Percentiles rank a stretch among this genome's conserved stretches.
Conservation (phyloP, 805 yeast species). For the Teunomyces cretensis region DNA sequence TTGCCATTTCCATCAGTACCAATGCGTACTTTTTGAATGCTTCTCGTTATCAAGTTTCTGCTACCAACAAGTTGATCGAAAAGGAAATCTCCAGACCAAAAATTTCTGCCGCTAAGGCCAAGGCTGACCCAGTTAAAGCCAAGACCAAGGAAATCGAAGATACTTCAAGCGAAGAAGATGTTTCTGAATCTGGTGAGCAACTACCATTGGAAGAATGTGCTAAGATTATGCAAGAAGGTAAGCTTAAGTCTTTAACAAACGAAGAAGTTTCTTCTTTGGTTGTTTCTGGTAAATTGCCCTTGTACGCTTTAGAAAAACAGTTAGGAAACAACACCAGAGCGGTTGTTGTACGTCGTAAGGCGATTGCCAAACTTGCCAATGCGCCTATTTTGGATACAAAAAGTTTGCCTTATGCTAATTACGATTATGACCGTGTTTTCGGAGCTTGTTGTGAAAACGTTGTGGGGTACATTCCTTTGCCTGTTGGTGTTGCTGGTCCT, state of each 20-base stretch:
- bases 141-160: constrained; percentile 6
- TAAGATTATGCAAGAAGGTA: constrained; percentile 66
- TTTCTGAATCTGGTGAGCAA: constrained; percentile 16
- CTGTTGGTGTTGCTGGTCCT: constrained; percentile 98
- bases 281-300: constrained; percentile 74
- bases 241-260: constrained; percentile 61
- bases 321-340: constrained; percentile 89
- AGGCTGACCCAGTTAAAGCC: constrained; percentile 1
- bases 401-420: constrained; percentile 74
- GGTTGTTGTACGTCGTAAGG: constrained; percentile 86
- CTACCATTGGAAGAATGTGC: constrained; percentile 66
- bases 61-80: constrained; percentile 40
- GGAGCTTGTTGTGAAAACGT: constrained; percentile 99
- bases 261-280: constrained; percentile 75
- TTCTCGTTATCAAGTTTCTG: constrained; percentile 63
- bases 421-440: constrained; percentile 92
- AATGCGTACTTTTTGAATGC: constrained; percentile 86
- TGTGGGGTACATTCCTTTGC: constrained; percentile 93
- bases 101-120: constrained; percentile 4
- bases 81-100: constrained; percentile 36
- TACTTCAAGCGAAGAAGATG: constrained; percentile 23
- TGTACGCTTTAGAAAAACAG: constrained; percentile 93
- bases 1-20: constrained; percentile 73
- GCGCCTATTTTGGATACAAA: constrained; percentile 75
- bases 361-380: constrained; percentile 80